These are phyloP conservation scores for Populus nigra DNA, from an alignment of 345 rosid genomes.

Conservation along the genomic window DNA sequence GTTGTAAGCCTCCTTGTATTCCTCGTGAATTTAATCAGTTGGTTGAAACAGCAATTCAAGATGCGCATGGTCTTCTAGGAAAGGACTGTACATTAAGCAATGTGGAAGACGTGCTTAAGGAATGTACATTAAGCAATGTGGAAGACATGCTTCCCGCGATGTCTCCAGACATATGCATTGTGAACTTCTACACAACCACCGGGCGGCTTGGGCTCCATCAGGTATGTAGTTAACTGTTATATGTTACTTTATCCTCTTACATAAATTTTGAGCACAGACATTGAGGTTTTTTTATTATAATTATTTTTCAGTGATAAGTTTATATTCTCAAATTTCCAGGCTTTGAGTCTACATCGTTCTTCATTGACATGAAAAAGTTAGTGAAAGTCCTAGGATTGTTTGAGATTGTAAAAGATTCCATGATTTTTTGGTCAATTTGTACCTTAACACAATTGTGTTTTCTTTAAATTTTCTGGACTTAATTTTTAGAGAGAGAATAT, in stretches of 20 bases:
- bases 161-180: slow-evolving; percentile 20
- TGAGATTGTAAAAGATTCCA: not conserved
- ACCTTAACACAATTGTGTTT: too few species aligned
- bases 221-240: not conserved
- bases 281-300: too few species aligned
- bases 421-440: too few species aligned
- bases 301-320: too few species aligned
- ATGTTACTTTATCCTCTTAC: not conserved
- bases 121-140: not conserved
- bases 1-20: slow-evolving; percentile 8
- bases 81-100: not conserved
- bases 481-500: too few species aligned
- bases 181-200: slow-evolving; percentile 15
- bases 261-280: too few species aligned
- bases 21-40: slow-evolving; percentile 5
- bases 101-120: slow-evolving; percentile 8
- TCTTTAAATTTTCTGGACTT: too few species aligned
- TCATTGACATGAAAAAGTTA: not conserved
- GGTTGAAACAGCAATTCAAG: slow-evolving; percentile 14
- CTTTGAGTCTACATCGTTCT: too few species aligned
- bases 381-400: not conserved
- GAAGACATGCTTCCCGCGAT: slow-evolving; percentile 16
- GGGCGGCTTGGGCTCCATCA: slow-evolving; percentile 26
- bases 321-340: too few species aligned
- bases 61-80: slow-evolving; percentile 20